These are phyloP conservation scores for Venturia oleaginea DNA, from an alignment of 2,329 filamentous ascomycete species.

Conservation along the genomic window DNA sequence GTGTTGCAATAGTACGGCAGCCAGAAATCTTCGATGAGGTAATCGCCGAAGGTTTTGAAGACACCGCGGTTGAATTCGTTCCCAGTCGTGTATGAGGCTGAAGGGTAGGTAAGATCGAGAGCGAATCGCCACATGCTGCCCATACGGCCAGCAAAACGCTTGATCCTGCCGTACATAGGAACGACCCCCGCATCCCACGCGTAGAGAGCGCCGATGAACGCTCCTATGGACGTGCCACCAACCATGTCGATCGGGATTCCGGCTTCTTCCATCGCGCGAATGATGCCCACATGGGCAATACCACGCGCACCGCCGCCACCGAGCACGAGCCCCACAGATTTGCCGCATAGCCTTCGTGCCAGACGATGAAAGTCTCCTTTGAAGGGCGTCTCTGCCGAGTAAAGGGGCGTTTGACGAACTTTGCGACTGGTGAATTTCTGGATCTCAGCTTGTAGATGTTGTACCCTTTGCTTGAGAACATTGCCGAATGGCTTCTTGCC, in stretches of 20 bases:
- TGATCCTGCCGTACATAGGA: constrained; percentile 90
- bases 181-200: constrained; percentile 94
- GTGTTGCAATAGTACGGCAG: constrained; percentile 99
- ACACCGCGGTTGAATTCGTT: constrained; percentile 99
- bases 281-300: constrained; percentile 87
- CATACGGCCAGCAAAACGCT: constrained; percentile 98
- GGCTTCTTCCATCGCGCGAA: constrained; percentile 88
- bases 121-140: constrained; percentile 98
- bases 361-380: constrained; percentile 96
- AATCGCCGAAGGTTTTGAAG: constrained; percentile 95
- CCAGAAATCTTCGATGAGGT: constrained; percentile 98
- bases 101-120: constrained; percentile 89
- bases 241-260: constrained; percentile 94
- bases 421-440: constrained; percentile 96
- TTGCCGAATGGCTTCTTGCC: constrained; percentile 66
- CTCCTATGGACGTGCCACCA: constrained; percentile 90
- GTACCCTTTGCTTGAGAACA: constrained; percentile 82
- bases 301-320: constrained; percentile 89
- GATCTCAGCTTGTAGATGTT: constrained; percentile 91
- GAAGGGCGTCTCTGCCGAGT: constrained; percentile 83
- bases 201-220: constrained; percentile 91
- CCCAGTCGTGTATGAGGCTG: constrained; percentile 92
- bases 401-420: constrained; percentile 78
- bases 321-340: constrained; percentile 87
- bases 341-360: constrained; percentile 81